These are phyloP conservation scores for Spergularia bocconei DNA, from an alignment of 148 eudicot genomes.

Conservation along the genomic window DNA sequence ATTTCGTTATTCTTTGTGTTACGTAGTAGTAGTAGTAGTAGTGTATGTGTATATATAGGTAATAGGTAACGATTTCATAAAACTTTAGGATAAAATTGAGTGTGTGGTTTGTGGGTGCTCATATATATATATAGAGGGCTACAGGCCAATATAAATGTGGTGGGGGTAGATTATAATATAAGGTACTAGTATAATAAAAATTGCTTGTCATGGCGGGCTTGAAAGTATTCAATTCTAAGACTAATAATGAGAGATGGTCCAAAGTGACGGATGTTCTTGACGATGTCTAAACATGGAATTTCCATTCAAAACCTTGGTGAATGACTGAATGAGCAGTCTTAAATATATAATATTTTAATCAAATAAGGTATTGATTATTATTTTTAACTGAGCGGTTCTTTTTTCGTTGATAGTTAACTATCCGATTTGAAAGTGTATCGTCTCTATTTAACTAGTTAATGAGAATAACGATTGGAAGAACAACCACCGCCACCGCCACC, in stretches of 20 bases:
- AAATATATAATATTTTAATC: neutral
- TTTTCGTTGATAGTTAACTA: too few relatives aligned
- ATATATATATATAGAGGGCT: neutral
- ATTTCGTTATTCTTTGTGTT: too few relatives aligned
- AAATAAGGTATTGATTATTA: too few relatives aligned
- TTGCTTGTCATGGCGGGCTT: slow-evolving; percentile 27
- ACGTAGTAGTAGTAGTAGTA: neutral
- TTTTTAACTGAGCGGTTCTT: too few relatives aligned
- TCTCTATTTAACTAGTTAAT: too few relatives aligned
- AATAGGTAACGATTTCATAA: neutral
- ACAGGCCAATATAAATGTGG: neutral
- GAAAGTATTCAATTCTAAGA: slow-evolving; percentile 14
- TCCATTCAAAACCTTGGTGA: slow-evolving; percentile 25
- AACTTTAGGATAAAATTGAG: neutral
- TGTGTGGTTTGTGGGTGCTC: neutral
- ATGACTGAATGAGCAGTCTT: slow-evolving; percentile 12
- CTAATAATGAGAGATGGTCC: slow-evolving; percentile 27
- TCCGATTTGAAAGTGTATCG: too few relatives aligned
- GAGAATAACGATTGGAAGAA: too few relatives aligned
- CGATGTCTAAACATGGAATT: slow-evolving; percentile 7
- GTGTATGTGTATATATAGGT: neutral
- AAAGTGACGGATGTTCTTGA: slow-evolving; percentile 33
- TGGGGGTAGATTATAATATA: neutral
- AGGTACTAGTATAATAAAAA: neutral
- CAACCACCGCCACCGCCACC: too few relatives aligned